A percentile compares a stretch with the other conserved stretches of the same genome.
Conservation (phyloP, 2,329 filamentous ascomycete genomes). For the Cercospora nicotianae region DNA sequence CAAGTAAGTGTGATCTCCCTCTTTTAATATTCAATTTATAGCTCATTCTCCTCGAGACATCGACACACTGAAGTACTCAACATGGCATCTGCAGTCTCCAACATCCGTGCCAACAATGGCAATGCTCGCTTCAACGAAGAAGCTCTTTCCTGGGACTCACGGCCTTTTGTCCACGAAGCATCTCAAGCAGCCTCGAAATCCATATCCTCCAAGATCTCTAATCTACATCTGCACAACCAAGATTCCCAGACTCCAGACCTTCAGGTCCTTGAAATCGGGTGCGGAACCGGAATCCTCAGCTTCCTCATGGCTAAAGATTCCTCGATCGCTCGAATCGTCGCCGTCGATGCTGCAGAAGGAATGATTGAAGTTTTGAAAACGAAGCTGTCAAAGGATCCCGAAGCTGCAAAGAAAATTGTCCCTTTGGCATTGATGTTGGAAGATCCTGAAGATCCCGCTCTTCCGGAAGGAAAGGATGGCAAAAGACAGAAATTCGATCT, state of each 20-base stretch:
- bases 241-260: neutral
- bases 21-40: neutral
- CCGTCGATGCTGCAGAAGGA: constrained; percentile 32
- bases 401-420: constrained; percentile 26
- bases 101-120: constrained; percentile 20
- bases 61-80: neutral
- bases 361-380: constrained; percentile 32
- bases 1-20: neutral
- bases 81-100: constrained; percentile 32
- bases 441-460: constrained; percentile 27
- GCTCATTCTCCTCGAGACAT: neutral
- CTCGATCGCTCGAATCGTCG: constrained; percentile 25
- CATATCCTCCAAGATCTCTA: constrained; percentile 18
- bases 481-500: constrained; percentile 30
- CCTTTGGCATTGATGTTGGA: constrained; percentile 30
- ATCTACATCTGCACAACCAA: neutral
- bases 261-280: constrained; percentile 32
- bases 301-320: constrained; percentile 27
- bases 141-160: constrained; percentile 31
- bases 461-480: constrained; percentile 20
- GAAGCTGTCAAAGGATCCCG: constrained; percentile 21
- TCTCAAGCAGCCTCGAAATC: constrained; percentile 25
- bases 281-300: constrained; percentile 31
- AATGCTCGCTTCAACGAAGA: constrained; percentile 32
- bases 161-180: constrained; percentile 31